phyloP scores from a whole-genome alignment of 2,329 filamentous ascomycete genomes.

The Curvularia lunata region DNA sequence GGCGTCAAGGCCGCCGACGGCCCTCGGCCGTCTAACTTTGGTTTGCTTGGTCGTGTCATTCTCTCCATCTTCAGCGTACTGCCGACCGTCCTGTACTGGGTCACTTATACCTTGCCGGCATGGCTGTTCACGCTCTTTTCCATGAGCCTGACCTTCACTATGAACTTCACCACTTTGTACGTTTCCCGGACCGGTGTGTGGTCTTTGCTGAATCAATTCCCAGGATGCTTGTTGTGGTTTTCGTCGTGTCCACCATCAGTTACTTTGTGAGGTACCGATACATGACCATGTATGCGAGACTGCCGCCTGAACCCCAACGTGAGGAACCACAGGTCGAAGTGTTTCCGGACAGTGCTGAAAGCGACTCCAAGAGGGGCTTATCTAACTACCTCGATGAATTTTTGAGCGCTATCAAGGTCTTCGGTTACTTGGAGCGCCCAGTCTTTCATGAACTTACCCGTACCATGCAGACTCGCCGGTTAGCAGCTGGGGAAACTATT shows the following conservation, averaged over 20 bases:
- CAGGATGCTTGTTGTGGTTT: slow-evolving; percentile 69
- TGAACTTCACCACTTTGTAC: slow-evolving; percentile 97
- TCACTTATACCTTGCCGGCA: slow-evolving; percentile 84
- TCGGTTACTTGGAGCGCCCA: slow-evolving; percentile 93
- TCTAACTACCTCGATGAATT: slow-evolving; percentile 99
- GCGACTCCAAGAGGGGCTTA: slow-evolving; percentile 85
- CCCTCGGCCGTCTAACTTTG: slow-evolving; percentile 45
- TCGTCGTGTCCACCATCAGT: slow-evolving; percentile 80
- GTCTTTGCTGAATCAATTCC: slow-evolving; percentile 32
- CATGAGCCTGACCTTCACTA: slow-evolving; percentile 92
- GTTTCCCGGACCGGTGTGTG: slow-evolving; percentile 34
- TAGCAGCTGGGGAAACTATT: slow-evolving; percentile 94
- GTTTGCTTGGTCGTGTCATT: slow-evolving; percentile 57
- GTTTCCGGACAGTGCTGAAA: slow-evolving; percentile 91
- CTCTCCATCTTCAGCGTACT: slow-evolving; percentile 60
- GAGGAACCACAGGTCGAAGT: slow-evolving; percentile 96
- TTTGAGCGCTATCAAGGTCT: slow-evolving; percentile 97
- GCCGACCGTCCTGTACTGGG: slow-evolving; percentile 72
- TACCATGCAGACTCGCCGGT: slow-evolving; percentile 96
- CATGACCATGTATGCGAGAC: slow-evolving; percentile 93
- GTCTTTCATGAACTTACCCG: slow-evolving; percentile 97
- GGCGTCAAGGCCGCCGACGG: slow-evolving; percentile 31
- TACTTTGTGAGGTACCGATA: slow-evolving; percentile 97
- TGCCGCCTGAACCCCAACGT: slow-evolving; percentile 91
- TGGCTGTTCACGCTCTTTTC: slow-evolving; percentile 90